phyloP scores from a whole-genome alignment of 225 moss, liverwort and hornwort genomes.

The Lunularia cruciata region DNA sequence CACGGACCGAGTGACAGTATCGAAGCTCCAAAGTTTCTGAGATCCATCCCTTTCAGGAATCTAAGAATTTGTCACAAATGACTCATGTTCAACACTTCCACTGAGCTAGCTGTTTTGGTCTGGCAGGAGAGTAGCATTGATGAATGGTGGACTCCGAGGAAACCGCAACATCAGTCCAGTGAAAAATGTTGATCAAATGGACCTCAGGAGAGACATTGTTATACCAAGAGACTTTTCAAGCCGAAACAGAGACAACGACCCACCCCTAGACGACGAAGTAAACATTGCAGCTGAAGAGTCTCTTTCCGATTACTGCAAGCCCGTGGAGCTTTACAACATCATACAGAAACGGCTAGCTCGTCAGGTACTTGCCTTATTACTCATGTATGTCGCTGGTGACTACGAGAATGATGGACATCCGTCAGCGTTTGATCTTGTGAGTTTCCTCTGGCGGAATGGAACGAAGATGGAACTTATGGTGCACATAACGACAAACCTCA shows the following conservation, averaged over 20 bases:
- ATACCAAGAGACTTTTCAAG: constrained; percentile 40
- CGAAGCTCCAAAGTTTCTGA: no score
- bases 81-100: background rate
- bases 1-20: no score
- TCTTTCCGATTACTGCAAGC: constrained; percentile 77
- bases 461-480: no score
- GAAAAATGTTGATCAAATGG: constrained; percentile 43
- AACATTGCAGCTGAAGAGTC: constrained; percentile 69
- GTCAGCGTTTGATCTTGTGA: no score
- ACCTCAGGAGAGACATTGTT: constrained; percentile 27
- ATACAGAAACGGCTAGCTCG: constrained; percentile 67
- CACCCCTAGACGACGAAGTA: constrained; percentile 49
- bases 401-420: no score
- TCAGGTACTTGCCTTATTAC: constrained; percentile 48
- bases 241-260: constrained; percentile 23
- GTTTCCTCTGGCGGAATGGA: no score
- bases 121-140: constrained; percentile 25
- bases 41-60: no score
- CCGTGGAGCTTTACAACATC: constrained; percentile 77
- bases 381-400: no score
- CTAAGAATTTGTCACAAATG: no score
- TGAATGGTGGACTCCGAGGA: constrained; percentile 45
- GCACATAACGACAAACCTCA: no score
- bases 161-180: constrained; percentile 17
- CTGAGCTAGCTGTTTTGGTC: background rate